Evolutionary conservation across 2,329 filamentous ascomycete species (phyloP).

Genomic region (Curvularia verruculosa): DNA sequence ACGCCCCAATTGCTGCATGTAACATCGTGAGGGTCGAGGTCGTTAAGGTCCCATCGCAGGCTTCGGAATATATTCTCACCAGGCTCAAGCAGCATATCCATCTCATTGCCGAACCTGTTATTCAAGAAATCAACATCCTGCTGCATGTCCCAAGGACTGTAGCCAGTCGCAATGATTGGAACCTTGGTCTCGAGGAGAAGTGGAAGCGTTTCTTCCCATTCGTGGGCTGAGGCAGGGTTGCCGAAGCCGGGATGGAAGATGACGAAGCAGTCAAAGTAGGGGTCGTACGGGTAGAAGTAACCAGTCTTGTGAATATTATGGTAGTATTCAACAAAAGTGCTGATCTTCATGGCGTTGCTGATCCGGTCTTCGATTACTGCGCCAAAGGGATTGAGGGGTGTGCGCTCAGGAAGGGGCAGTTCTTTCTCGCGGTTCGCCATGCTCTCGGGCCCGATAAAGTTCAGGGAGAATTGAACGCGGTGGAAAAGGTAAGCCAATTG

Average conservation of each 20-base stretch:
- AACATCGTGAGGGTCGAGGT: conserved; percentile 90
- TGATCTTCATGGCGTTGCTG: conserved; percentile 90
- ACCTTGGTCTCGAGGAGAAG: conserved; percentile 93
- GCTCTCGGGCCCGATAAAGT: conserved; percentile 94
- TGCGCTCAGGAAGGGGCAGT: conserved; percentile 87
- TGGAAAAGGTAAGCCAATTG: conserved; percentile 95
- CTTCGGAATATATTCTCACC: conserved; percentile 95
- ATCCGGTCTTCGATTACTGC: conserved; percentile 93
- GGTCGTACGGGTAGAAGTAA: conserved; percentile 92
- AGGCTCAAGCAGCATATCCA: conserved; percentile 88
- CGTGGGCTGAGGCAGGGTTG: conserved; percentile 88
- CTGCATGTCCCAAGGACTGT: conserved; percentile 94
- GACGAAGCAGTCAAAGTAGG: conserved; percentile 97
- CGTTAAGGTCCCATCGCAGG: conserved; percentile 94
- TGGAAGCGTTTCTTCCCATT: conserved; percentile 92
- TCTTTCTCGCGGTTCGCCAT: conserved; percentile 95
- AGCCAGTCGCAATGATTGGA: conserved; percentile 91
- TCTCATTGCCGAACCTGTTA: conserved; percentile 84
- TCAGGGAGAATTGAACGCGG: conserved; percentile 83
- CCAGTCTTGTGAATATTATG: conserved; percentile 92
- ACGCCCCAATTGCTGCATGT: conserved; percentile 97
- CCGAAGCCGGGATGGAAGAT: conserved; percentile 96
- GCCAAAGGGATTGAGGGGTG: conserved; percentile 85
- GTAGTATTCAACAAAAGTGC: conserved; percentile 97
- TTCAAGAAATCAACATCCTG: conserved; percentile 89